A percentile compares a stretch with the other conserved stretches of the same genome.
Evolutionary conservation across 2,329 filamentous ascomycete genomes (phyloP).

Genomic region (Penicillium sp.): DNA sequence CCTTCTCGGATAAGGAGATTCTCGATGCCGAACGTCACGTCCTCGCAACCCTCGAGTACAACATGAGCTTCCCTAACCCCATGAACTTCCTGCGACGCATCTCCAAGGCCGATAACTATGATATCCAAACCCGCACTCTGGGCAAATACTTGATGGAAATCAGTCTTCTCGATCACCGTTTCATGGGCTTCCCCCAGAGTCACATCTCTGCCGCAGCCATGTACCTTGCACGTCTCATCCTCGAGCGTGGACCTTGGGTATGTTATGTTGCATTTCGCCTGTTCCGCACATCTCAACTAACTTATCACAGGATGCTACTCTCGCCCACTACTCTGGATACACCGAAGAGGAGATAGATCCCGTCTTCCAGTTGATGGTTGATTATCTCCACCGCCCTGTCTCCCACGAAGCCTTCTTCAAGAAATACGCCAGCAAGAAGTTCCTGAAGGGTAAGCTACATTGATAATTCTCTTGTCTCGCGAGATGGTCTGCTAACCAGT

Average conservation of each 20-base stretch:
- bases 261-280: constrained; percentile 34
- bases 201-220: constrained; percentile 89
- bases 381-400: constrained; percentile 88
- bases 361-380: constrained; percentile 90
- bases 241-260: constrained; percentile 90
- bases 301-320: constrained; percentile 67
- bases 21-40: constrained; percentile 96
- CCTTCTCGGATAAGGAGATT: constrained; percentile 92
- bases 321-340: constrained; percentile 90
- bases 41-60: constrained; percentile 86
- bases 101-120: constrained; percentile 98
- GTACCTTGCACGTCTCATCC: constrained; percentile 87
- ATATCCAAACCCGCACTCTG: constrained; percentile 94
- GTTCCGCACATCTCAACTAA: background rate
- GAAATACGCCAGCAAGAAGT: constrained; percentile 99
- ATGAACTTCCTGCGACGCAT: constrained; percentile 99
- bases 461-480: background rate
- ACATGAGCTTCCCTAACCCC: constrained; percentile 96
- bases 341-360: constrained; percentile 89
- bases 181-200: constrained; percentile 85
- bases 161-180: constrained; percentile 88
- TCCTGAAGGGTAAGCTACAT: constrained; percentile 77
- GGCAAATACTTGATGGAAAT: constrained; percentile 99
- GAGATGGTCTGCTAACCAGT: constrained; percentile 20
- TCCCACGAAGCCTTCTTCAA: constrained; percentile 98